Evolutionary conservation across 2,329 filamentous ascomycete species (phyloP), one percentile per base, ranked within the genome.

Genomic region (Metarhizium guizhouense): DNA sequence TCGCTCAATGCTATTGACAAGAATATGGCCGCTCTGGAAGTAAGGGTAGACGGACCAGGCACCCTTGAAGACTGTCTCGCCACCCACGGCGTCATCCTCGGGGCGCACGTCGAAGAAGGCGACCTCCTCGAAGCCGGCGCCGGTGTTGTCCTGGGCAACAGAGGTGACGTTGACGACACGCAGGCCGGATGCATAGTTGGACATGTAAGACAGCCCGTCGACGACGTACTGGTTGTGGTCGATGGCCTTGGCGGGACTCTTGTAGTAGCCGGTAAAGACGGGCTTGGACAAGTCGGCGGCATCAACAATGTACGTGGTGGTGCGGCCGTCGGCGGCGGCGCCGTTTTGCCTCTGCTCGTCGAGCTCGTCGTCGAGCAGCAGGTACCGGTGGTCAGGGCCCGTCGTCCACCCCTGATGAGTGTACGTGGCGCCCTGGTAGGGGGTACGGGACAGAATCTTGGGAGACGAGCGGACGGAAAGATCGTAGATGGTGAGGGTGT

Each of bases 331-430:
- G 0, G 68, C 73, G 1, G 69, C 74, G 1, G 68, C 67, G 34
- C 70, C 73, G 0, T 66, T 63, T 7, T 69, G 71, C 32, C 74
- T 66, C 32, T 67, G 59, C 64, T 80, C 77, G 62, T 80, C 77
- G 52, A 74, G 69, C 60, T 79, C 76, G 58, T 79, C 76, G 61
- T 79, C 76, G 11, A 79, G 67, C 14, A 79, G 68, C 52, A 62
- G 67, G 58, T 74, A 74, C 47, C 73, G 67, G 64, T 64, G 72
- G 53, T 70, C 63, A 11, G 66, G 64, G 62, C 77, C 71, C 45
- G 78, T 70, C 10, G 81, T 68, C 68, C 74, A 76, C 47, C 80
- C 80, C 62, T 82, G 79, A 62, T 83, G 79, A 1, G 77, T 80
- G 69, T 81, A 82, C 8, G 73, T 65, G 20, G 76, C 77, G 45